A percentile compares a stretch with the other conserved stretches of the same genome.
Evolutionary conservation across 164 flowering plant genomes (phyloP).

Genomic region (Berberis thunbergii): DNA sequence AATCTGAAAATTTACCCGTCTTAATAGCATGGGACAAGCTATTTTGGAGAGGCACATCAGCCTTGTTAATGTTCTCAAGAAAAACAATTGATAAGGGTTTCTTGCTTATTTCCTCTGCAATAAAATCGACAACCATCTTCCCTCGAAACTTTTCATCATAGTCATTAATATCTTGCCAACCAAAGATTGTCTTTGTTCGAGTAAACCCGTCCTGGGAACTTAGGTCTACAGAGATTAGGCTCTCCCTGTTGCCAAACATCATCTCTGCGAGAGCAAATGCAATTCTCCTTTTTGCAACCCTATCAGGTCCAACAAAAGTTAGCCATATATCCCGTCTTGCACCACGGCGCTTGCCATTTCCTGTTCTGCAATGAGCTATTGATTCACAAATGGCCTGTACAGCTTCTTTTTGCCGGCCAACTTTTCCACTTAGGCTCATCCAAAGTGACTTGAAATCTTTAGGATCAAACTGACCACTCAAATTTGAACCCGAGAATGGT

Average conservation of each 20-base stretch:
- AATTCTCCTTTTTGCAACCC: conserved; percentile 47
- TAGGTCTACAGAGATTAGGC: conserved; percentile 45
- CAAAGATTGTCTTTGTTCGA: conserved; percentile 14
- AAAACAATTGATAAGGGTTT: conserved; percentile 64
- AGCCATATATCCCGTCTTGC: conserved; percentile 64
- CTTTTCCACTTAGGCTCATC: conserved; percentile 35
- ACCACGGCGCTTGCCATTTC: conserved; percentile 28
- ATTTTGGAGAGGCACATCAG: conserved; percentile 48
- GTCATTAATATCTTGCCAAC: conserved; percentile 20
- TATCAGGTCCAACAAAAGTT: conserved; percentile 65
- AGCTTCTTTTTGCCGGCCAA: conserved; percentile 65
- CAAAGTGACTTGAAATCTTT: conserved; percentile 49
- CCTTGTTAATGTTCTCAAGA: conserved; percentile 74
- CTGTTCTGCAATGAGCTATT: conserved; percentile 31
- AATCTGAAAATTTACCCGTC: conserved; percentile 68
- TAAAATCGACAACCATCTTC: conserved; percentile 59
- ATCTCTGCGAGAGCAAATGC: conserved; percentile 71
- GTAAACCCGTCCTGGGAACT: conserved; percentile 26
- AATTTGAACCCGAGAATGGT: conserved; percentile 22
- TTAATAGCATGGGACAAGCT: conserved; percentile 54
- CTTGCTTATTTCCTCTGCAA: conserved; percentile 54
- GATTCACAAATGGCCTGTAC: conserved; percentile 36
- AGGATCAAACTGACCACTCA: conserved; percentile 18
- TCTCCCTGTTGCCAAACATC: conserved; percentile 43
- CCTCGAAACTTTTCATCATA: conserved; percentile 46